phyloP scores from a whole-genome alignment of 176 grass and related monocot species.

The Oryza glaberrima region DNA sequence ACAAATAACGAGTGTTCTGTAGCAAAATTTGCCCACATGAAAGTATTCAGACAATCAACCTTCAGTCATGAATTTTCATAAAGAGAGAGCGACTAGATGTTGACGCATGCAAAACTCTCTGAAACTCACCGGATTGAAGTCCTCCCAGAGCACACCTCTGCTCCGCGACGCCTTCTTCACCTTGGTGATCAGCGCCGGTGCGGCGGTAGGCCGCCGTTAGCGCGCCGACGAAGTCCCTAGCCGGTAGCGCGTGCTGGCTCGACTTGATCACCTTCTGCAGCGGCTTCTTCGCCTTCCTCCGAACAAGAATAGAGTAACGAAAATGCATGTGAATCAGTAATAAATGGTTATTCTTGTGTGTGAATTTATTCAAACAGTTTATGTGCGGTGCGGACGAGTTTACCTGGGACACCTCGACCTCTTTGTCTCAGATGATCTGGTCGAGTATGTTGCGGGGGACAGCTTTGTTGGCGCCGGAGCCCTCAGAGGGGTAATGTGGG shows the following conservation, averaged over 20 bases:
- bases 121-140: constrained; percentile 79
- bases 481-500: constrained; percentile 42
- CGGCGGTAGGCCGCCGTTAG: constrained; percentile 39
- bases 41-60: not conserved
- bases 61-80: not conserved
- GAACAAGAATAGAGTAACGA: constrained; percentile 7
- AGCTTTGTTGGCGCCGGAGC: constrained; percentile 33
- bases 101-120: not conserved
- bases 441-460: constrained; percentile 67
- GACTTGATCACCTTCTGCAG: constrained; percentile 36
- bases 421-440: constrained; percentile 97
- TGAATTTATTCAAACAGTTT: not conserved
- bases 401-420: constrained; percentile 82
- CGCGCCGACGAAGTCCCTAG: constrained; percentile 71
- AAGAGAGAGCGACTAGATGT: too few relatives aligned
- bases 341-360: not conserved
- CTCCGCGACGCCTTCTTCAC: constrained; percentile 93
- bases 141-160: constrained; percentile 70
- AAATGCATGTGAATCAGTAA: not conserved
- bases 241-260: constrained; percentile 46
- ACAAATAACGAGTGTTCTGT: too few relatives aligned
- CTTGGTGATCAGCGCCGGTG: constrained; percentile 83
- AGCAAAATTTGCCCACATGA: too few relatives aligned
- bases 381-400: not conserved
- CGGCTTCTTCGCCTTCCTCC: constrained; percentile 45